Conservation (phyloP, 2,329 filamentous ascomycete species). For the Chalaropsis thielavioides region DNA sequence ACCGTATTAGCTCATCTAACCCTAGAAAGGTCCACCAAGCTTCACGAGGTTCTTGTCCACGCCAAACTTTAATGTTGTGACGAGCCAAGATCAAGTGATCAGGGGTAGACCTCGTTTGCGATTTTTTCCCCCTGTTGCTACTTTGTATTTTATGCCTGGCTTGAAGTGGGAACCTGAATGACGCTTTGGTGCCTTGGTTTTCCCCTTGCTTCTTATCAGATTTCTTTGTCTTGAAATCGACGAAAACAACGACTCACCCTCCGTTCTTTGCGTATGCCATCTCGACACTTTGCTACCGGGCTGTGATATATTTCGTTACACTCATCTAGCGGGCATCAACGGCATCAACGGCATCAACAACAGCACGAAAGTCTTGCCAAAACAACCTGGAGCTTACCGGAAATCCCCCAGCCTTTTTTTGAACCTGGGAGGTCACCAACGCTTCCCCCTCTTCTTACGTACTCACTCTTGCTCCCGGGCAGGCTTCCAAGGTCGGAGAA, state of each 20-base stretch:
- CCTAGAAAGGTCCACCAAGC: background rate
- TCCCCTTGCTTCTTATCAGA: background rate
- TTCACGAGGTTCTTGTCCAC: background rate
- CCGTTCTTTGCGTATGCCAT: background rate
- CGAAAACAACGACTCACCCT: background rate
- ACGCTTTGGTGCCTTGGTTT: background rate
- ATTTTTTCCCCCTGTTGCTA: background rate
- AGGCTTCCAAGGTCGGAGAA: background rate
- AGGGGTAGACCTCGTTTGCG: constrained; percentile 2
- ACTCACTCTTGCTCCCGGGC: background rate
- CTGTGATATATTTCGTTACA: background rate
- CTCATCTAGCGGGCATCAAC: too few species aligned
- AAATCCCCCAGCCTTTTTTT: background rate
- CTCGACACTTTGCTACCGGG: background rate
- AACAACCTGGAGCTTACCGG: background rate
- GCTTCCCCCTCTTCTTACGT: background rate
- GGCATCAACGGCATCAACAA: background rate
- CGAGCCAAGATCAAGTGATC: background rate
- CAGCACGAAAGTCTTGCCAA: background rate
- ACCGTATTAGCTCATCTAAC: background rate
- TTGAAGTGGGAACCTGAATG: background rate
- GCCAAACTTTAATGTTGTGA: background rate
- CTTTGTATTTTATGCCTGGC: background rate
- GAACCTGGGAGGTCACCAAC: background rate
- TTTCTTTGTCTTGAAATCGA: background rate